Evolutionary conservation across 495 filamentous ascomycete species (phyloP).

Genomic region (Physcia stellaris): DNA sequence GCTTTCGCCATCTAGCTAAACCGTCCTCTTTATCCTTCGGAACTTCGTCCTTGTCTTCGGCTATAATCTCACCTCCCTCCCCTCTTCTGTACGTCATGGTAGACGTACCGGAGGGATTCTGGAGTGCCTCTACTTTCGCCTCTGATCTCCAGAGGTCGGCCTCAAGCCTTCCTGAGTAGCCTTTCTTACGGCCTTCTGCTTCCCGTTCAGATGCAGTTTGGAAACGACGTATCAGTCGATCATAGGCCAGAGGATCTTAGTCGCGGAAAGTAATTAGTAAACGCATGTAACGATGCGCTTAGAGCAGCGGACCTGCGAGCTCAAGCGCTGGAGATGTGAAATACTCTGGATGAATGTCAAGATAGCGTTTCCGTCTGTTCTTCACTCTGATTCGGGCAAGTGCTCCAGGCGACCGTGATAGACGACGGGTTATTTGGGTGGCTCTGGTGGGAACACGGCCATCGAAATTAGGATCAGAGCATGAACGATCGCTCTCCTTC

Average conservation of each 20-base stretch:
- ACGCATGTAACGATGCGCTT: slow-evolving; percentile 1
- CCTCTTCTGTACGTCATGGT: slow-evolving; percentile 34
- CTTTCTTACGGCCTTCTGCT: slow-evolving; percentile 53
- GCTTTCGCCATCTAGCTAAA: slow-evolving; percentile 47
- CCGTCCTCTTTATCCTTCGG: slow-evolving; percentile 52
- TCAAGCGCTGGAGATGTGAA: slow-evolving; percentile 44
- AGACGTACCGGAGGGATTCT: slow-evolving; percentile 37
- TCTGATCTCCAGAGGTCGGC: slow-evolving; percentile 59
- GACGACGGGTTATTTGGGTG: too few relatives aligned
- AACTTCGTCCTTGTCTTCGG: slow-evolving; percentile 42
- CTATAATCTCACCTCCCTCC: slow-evolving; percentile 40
- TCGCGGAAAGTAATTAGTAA: slow-evolving; percentile 12
- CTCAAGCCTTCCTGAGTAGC: slow-evolving; percentile 60
- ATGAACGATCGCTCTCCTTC: too few relatives aligned
- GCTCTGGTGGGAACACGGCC: too few relatives aligned
- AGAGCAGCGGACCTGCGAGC: slow-evolving; percentile 41
- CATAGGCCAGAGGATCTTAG: slow-evolving; percentile 69
- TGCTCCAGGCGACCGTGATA: not conserved
- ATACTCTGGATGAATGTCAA: slow-evolving; percentile 51
- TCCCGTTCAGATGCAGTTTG: slow-evolving; percentile 61
- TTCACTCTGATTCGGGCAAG: slow-evolving; percentile 29
- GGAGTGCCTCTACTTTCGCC: slow-evolving; percentile 51
- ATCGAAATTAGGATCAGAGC: too few relatives aligned
- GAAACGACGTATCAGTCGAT: slow-evolving; percentile 65
- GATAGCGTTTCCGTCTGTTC: slow-evolving; percentile 51